Percentiles rank a stretch among this genome's conserved stretches.
Conservation (phyloP, 2,329 filamentous ascomycete genomes). For the Periconia sp. region DNA sequence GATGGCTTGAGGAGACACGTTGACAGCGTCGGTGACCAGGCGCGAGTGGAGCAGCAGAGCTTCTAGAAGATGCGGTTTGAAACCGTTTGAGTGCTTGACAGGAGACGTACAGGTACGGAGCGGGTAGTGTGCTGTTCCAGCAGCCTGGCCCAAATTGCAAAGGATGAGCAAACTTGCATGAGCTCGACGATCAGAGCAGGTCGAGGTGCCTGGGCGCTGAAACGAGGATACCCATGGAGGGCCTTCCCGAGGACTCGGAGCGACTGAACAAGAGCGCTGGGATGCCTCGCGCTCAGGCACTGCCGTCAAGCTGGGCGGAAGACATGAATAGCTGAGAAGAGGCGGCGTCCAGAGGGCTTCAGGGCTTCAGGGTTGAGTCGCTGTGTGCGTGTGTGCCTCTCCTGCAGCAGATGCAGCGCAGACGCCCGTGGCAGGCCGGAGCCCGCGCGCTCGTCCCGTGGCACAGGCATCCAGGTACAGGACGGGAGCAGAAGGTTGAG, state of each 20-base stretch:
- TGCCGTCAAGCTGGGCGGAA: no score
- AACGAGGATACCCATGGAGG: slow-evolving; percentile 23
- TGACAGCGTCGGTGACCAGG: slow-evolving; percentile 22
- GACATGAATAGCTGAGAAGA: no score
- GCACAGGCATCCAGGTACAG: no score
- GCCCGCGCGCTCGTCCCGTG: no score
- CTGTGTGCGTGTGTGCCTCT: no score
- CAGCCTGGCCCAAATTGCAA: slow-evolving; percentile 22
- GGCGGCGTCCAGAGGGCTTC: no score
- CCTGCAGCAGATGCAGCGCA: no score
- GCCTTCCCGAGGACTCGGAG: not conserved
- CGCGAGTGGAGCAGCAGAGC: slow-evolving; percentile 16
- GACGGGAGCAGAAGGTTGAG: no score
- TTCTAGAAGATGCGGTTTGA: slow-evolving; percentile 41
- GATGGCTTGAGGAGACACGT: slow-evolving; percentile 27
- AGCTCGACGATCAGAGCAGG: slow-evolving; percentile 22
- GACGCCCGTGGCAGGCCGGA: no score
- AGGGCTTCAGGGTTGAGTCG: no score
- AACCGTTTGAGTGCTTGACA: slow-evolving; percentile 34
- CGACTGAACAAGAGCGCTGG: no score
- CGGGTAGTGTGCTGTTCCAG: slow-evolving; percentile 22
- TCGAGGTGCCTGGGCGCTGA: slow-evolving; percentile 24
- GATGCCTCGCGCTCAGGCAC: no score
- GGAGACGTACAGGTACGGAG: slow-evolving; percentile 19
- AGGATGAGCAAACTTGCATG: slow-evolving; percentile 33